phyloP scores from a whole-genome alignment of 2,329 filamentous ascomycete species.

The Xylariaceae sp. region DNA sequence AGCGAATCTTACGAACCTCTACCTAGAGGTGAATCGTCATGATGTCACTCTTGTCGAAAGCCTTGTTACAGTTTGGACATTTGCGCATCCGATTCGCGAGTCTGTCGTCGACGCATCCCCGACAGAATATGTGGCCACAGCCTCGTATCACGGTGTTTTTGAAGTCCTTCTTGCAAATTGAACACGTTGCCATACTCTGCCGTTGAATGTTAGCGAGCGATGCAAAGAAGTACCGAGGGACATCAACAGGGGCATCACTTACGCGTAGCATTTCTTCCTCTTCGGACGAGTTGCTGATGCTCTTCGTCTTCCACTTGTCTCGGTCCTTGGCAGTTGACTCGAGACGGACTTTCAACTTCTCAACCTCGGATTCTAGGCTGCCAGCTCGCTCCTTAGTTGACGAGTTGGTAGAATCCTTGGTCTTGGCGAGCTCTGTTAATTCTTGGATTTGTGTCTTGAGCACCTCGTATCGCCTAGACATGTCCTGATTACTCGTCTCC shows the following conservation, averaged over 20 bases:
- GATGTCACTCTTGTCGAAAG: conserved; percentile 87
- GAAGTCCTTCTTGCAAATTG: conserved; percentile 87
- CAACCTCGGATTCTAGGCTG: conserved; percentile 70
- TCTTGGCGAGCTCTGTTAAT: conserved; percentile 68
- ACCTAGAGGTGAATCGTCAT: conserved; percentile 64
- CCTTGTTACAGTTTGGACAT: conserved; percentile 88
- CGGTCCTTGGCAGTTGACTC: conserved; percentile 79
- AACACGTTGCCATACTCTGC: conserved; percentile 77
- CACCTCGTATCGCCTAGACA: conserved; percentile 65
- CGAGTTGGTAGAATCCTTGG: conserved; percentile 65
- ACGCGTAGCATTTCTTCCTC: conserved; percentile 85
- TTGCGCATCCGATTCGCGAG: conserved; percentile 89
- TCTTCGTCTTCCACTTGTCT: conserved; percentile 82
- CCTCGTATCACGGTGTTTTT: conserved; percentile 93
- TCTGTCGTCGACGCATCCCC: conserved; percentile 83
- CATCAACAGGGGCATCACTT: conserved; percentile 41
- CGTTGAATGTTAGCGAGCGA: conserved; percentile 31
- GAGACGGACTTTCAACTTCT: conserved; percentile 74
- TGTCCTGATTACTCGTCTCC: conserved; percentile 70
- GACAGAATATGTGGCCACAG: conserved; percentile 94
- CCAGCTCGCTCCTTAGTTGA: conserved; percentile 56
- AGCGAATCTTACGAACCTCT: background rate
- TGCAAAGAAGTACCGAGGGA: background rate
- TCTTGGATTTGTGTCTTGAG: conserved; percentile 75
- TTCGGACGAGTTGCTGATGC: conserved; percentile 73